These are phyloP conservation scores for Vigna unguiculata DNA, from an alignment of 306 rosid genomes.

Conservation along the genomic window DNA sequence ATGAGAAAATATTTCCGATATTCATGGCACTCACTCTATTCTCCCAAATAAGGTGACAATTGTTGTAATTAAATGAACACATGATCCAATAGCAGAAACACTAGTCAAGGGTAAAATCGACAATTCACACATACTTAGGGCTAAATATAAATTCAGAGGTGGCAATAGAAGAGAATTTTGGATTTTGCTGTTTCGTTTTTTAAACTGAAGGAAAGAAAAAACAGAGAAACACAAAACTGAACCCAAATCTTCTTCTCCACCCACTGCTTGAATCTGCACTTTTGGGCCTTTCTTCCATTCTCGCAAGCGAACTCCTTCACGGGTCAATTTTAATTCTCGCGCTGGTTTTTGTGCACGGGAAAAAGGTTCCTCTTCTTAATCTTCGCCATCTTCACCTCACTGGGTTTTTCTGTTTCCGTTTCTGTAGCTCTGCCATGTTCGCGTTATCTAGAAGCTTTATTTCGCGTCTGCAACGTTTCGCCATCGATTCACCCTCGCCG, in stretches of 20 bases:
- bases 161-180: slow-evolving; percentile 36
- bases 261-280: slow-evolving; percentile 45
- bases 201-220: slow-evolving; percentile 7
- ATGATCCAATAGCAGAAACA: slow-evolving; percentile 35
- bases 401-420: background rate
- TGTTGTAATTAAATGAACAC: slow-evolving; percentile 1
- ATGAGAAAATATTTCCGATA: background rate
- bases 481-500: slow-evolving; percentile 37
- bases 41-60: background rate
- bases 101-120: slow-evolving; percentile 36
- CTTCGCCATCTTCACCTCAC: background rate
- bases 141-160: slow-evolving; percentile 36
- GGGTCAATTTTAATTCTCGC: slow-evolving; percentile 38
- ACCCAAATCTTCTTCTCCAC: slow-evolving; percentile 15
- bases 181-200: slow-evolving; percentile 38
- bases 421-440: slow-evolving; percentile 60
- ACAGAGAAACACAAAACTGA: slow-evolving; percentile 14
- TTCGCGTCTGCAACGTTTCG: slow-evolving; percentile 59
- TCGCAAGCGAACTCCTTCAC: slow-evolving; percentile 18
- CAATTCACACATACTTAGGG: slow-evolving; percentile 2
- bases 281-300: slow-evolving; percentile 37
- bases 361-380: slow-evolving; percentile 1
- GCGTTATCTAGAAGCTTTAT: slow-evolving; percentile 73
- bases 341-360: background rate
- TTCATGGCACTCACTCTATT: background rate